Percentiles rank a stretch among this genome's conserved stretches.
These are phyloP conservation scores for Gastrolobium bilobum DNA, from an alignment of 306 rosid species.

Conservation along the genomic window DNA sequence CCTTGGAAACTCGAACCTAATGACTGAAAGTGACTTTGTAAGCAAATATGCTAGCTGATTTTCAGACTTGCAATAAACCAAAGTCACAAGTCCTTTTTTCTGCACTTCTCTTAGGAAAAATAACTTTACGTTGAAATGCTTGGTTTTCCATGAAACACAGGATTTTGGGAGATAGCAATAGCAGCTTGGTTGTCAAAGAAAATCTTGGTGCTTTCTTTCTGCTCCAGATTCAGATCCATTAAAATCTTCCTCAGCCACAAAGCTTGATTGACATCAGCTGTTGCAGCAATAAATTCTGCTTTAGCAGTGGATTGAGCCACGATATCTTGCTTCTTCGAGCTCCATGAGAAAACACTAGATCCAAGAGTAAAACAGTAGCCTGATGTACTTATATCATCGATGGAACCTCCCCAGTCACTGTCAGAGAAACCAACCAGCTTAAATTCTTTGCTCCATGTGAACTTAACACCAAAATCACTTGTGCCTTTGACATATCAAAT, in stretches of 20 bases:
- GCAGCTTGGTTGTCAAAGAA: background rate
- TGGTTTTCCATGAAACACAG: background rate
- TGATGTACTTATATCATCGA: constrained; percentile 5
- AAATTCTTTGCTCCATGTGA: background rate
- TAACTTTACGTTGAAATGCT: background rate
- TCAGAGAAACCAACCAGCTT: background rate
- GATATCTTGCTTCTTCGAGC: background rate
- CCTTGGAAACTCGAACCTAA: background rate
- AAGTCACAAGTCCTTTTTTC: background rate
- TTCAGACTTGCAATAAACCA: too few species aligned
- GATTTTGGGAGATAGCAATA: background rate
- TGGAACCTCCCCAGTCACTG: constrained; percentile 1
- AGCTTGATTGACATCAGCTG: constrained; percentile 3
- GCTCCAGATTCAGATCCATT: background rate
- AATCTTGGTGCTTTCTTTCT: background rate
- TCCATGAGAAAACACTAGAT: background rate
- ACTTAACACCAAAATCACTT: background rate
- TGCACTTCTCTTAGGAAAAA: too few species aligned
- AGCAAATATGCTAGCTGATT: background rate
- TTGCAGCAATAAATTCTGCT: background rate
- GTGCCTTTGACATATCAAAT: background rate
- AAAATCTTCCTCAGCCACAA: constrained; percentile 19
- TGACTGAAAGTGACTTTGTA: background rate
- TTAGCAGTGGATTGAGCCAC: constrained; percentile 2
- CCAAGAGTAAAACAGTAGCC: background rate